Base-by-base conservation (phyloP, 345 rosid genomes). In the Gossypium arboreum region DNA sequence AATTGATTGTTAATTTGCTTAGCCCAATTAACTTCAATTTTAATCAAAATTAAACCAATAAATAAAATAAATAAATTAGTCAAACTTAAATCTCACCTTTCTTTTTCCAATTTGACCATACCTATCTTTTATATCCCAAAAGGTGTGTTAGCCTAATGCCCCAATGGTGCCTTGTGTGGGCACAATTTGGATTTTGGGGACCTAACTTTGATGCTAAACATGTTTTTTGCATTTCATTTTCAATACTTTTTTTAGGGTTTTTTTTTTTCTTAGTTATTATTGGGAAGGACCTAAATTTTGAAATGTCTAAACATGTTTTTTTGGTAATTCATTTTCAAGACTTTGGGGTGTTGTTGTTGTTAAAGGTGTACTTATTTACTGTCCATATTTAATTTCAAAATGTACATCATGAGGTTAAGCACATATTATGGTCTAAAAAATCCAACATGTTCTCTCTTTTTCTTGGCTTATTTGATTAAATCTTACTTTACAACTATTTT, bases 121-220 rank as follows among this genome's bases (percentile, higher is more conserved):
- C 70, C 70, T 29, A 43, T 65, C 76, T 6, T 34, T 73, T 8
- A 47, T 17, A 48, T 24, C 56, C 57, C 18, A 54, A 54, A 39
- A 34, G 74, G 18, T 34, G 7, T 34, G 41, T 34, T 27, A 39
- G 20, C 24, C 39, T 57, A 45, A 54, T 61, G 47, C 27, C 68
- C 69, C 76, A 50, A 62, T 62, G 70, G 70, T 59, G 60, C 12
- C 15, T 67, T 24, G 56, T 48, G 27, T 45, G 58, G 52, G 68
- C 25, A 15, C 3, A 17, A n/a, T 34, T 73, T 60, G 45, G 76
- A 17, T 73, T 60, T 12, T 55, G 18, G 34, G 68, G 57, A 48
- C 76, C 76, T 73, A 73, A 73, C 68, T 73, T 73, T 73, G 76
- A 73, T 50, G 76, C 50, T 25, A 48, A 41, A 44, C 58, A 73